Percentiles rank a stretch among this genome's conserved stretches.
Evolutionary conservation across 116 monocot genomes (phyloP).

Genomic region (Iris pallida): DNA sequence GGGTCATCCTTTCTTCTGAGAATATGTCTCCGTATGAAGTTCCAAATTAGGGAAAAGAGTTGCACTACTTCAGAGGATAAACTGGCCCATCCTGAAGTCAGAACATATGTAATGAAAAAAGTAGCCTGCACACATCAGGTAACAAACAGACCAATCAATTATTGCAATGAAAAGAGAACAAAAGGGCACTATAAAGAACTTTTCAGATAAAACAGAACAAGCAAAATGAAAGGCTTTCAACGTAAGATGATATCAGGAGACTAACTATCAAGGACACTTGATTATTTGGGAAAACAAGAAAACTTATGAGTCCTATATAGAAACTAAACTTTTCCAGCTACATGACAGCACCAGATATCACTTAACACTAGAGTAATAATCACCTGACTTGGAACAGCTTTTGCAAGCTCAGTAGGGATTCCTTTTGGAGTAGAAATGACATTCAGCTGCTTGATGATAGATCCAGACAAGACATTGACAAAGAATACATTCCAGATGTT

Average conservation of each 20-base stretch:
- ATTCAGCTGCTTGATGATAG: constrained; percentile 67
- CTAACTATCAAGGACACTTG: too few species aligned
- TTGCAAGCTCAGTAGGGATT: constrained; percentile 74
- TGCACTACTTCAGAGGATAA: constrained; percentile 79
- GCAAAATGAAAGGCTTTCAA: too few species aligned
- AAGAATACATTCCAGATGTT: constrained; percentile 91
- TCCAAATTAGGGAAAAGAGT: constrained; percentile 58
- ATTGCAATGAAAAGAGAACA: not conserved
- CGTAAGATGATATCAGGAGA: too few species aligned
- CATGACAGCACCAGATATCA: not conserved
- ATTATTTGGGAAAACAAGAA: too few species aligned
- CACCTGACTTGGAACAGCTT: constrained; percentile 81
- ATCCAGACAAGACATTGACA: constrained; percentile 80
- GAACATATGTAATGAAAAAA: constrained; percentile 87
- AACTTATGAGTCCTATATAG: too few species aligned
- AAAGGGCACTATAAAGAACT: too few species aligned
- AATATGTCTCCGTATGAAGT: constrained; percentile 51
- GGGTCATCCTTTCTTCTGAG: constrained; percentile 27
- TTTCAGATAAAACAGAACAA: too few species aligned
- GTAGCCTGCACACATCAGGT: constrained; percentile 57
- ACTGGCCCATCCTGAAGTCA: constrained; percentile 94
- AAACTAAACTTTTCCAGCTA: too few species aligned
- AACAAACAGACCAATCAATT: not conserved
- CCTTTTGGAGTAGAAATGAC: constrained; percentile 61
- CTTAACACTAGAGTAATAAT: constrained; percentile 8